Evolutionary conservation across 768 basidiomycete species (phyloP).

Genomic region (Suillus placidus): DNA sequence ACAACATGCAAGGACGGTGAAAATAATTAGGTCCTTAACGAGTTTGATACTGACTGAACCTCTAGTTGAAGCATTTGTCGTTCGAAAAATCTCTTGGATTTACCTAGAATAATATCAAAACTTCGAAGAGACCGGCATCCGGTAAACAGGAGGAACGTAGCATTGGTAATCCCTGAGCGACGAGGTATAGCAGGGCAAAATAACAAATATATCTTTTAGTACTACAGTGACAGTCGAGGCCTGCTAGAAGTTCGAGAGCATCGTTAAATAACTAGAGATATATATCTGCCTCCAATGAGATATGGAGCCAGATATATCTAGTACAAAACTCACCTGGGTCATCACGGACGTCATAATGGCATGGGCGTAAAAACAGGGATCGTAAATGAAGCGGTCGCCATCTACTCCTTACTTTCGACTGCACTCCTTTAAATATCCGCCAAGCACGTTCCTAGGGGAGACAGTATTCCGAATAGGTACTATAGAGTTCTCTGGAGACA

Average conservation of each 20-base stretch:
- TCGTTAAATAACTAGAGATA: neutral
- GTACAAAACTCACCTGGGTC: slow-evolving; percentile 26
- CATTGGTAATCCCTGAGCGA: neutral
- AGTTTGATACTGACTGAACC: neutral
- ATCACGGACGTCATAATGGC: slow-evolving; percentile 20
- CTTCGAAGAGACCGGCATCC: neutral
- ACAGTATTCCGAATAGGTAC: neutral
- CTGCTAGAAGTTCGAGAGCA: neutral
- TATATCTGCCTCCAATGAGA: neutral
- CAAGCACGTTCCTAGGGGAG: slow-evolving; percentile 23
- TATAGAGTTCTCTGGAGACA: slow-evolving; percentile 3
- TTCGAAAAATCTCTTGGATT: neutral
- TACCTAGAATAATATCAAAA: neutral
- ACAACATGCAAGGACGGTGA: too few species aligned
- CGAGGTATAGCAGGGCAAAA: neutral
- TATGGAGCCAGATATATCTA: neutral
- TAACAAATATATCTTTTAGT: neutral
- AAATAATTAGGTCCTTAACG: too few species aligned
- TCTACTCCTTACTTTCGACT: slow-evolving; percentile 19
- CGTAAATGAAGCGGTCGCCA: slow-evolving; percentile 18
- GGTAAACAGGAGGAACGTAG: neutral
- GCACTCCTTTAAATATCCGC: slow-evolving; percentile 17
- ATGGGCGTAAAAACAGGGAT: slow-evolving; percentile 19
- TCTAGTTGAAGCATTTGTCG: neutral
- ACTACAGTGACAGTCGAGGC: neutral